phyloP scores from a whole-genome alignment of 352 stramenopile genomes.

The Pythium brassicae region DNA sequence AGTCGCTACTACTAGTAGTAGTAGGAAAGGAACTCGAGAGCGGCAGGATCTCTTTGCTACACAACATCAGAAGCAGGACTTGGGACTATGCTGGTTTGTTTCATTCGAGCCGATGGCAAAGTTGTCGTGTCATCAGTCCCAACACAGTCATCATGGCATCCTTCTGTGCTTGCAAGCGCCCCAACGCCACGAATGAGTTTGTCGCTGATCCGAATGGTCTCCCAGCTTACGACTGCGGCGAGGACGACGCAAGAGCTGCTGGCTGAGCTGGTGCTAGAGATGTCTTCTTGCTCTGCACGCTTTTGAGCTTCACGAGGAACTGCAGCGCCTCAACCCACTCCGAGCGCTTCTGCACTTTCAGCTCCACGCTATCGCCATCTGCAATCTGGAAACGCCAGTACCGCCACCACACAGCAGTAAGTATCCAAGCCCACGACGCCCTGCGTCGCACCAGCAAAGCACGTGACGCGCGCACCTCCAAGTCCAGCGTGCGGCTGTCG shows the following conservation, averaged over 20 bases:
- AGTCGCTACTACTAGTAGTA: too few species aligned
- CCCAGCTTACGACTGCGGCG: neutral
- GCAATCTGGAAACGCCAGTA: slow-evolving; percentile 30
- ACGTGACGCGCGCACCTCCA: slow-evolving; percentile 36
- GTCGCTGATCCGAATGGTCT: neutral
- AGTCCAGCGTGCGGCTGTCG: slow-evolving; percentile 63
- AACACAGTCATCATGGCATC: too few species aligned
- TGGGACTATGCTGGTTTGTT: too few species aligned
- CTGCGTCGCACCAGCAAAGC: neutral
- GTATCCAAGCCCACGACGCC: neutral
- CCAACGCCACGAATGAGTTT: neutral
- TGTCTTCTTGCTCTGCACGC: slow-evolving; percentile 22
- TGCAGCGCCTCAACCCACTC: slow-evolving; percentile 74
- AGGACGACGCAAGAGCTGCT: neutral
- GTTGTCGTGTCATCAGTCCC: too few species aligned
- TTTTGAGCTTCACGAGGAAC: slow-evolving; percentile 69
- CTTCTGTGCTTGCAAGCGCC: too few species aligned
- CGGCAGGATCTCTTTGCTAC: neutral
- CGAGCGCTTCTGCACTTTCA: slow-evolving; percentile 51
- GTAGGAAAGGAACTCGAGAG: neutral
- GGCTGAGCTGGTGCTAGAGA: neutral
- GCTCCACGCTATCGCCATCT: slow-evolving; percentile 53
- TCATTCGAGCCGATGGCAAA: too few species aligned
- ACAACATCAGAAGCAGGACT: too few species aligned
- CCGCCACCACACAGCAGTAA: neutral